These are phyloP conservation scores for Phytophthora tentaculata DNA, from an alignment of 352 stramenopile species.

Conservation along the genomic window DNA sequence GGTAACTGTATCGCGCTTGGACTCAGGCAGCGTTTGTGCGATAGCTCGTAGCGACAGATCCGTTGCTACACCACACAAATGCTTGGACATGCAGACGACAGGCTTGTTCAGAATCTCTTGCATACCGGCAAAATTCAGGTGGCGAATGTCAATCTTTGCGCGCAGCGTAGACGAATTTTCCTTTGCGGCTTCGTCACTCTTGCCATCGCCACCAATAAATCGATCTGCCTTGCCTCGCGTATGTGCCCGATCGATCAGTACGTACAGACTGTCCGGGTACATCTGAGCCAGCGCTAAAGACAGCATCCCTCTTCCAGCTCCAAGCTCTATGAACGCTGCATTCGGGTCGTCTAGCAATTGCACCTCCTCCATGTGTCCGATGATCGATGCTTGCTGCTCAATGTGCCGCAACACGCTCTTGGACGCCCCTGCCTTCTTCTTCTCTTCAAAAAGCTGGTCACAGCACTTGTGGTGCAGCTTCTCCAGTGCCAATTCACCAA, in stretches of 20 bases:
- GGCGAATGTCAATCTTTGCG: constrained; percentile 87
- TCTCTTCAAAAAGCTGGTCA: constrained; percentile 65
- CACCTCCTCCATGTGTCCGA: constrained; percentile 75
- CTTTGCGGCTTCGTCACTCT: constrained; percentile 22
- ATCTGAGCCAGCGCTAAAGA: constrained; percentile 80
- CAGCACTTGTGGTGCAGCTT: constrained; percentile 78
- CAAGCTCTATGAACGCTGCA: constrained; percentile 73
- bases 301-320: constrained; percentile 78
- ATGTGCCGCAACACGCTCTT: constrained; percentile 81
- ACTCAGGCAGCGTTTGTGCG: constrained; percentile 51
- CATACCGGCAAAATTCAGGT: constrained; percentile 81
- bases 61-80: constrained; percentile 83
- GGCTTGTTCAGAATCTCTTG: constrained; percentile 49
- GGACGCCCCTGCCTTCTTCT: constrained; percentile 56
- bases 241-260: constrained; percentile 79
- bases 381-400: constrained; percentile 83
- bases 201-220: constrained; percentile 56
- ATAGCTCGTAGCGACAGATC: constrained; percentile 81
- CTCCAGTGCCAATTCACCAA: constrained; percentile 63
- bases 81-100: constrained; percentile 87
- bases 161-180: constrained; percentile 47
- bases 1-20: not conserved
- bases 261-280: constrained; percentile 64
- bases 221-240: constrained; percentile 80
- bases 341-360: constrained; percentile 50